These are phyloP conservation scores for Kodamaea derodonti DNA, from an alignment of 1,139 yeast species.

Conservation along the genomic window DNA sequence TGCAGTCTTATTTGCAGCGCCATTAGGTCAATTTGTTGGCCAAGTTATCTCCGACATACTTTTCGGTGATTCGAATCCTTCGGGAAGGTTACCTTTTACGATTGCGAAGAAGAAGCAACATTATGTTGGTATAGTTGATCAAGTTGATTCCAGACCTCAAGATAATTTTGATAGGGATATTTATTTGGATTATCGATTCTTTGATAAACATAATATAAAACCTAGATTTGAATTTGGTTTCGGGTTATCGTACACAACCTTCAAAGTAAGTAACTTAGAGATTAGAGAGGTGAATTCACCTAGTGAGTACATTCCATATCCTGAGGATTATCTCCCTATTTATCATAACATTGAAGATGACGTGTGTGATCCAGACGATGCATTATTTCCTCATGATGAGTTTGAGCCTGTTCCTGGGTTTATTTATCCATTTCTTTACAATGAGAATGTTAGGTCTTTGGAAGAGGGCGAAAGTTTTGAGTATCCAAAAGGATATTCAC, in stretches of 20 bases:
- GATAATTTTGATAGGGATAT: conserved; percentile 49
- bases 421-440: conserved; percentile 49
- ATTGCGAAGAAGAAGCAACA: conserved; percentile 54
- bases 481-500: conserved; percentile 51
- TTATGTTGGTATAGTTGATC: conserved; percentile 47
- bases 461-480: conserved; percentile 41
- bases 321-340: conserved; percentile 44
- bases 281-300: conserved; percentile 44
- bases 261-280: conserved; percentile 36
- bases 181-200: conserved; percentile 52
- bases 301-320: conserved; percentile 46
- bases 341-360: conserved; percentile 41
- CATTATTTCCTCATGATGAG: conserved; percentile 53
- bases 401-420: conserved; percentile 50
- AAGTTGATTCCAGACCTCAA: conserved; percentile 31
- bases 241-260: conserved; percentile 56
- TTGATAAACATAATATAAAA: conserved; percentile 52
- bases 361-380: conserved; percentile 54
- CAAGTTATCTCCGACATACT: conserved; percentile 39
- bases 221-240: conserved; percentile 62
- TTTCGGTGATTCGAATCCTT: conserved; percentile 59
- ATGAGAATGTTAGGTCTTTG: conserved; percentile 39
- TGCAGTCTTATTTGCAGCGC: conserved; percentile 53
- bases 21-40: conserved; percentile 54
- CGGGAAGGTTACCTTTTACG: conserved; percentile 62